Conservation (phyloP, 495 filamentous ascomycete genomes). For the Aspergillus saccharolyticus region DNA sequence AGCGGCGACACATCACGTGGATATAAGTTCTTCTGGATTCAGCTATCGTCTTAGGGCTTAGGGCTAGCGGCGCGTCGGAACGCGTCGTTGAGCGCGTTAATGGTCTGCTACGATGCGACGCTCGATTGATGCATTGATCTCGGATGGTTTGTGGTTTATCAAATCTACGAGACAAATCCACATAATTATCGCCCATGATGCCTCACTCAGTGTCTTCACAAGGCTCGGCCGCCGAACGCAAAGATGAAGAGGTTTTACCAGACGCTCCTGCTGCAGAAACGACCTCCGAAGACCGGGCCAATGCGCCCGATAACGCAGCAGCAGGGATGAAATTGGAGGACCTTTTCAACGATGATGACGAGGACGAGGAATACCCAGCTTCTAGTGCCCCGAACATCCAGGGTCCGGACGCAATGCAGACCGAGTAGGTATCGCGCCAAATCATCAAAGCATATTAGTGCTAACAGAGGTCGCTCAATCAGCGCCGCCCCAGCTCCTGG, state of each 20-base stretch:
- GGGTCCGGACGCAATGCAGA: constrained; percentile 31
- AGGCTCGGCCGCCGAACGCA: constrained; percentile 19
- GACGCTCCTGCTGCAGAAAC: constrained; percentile 30
- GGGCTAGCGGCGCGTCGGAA: constrained; percentile 15
- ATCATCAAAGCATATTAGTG: not conserved
- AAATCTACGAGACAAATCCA: not conserved
- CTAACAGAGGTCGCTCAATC: constrained; percentile 9
- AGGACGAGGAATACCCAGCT: constrained; percentile 71
- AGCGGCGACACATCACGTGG: constrained; percentile 17
- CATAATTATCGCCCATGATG: constrained; percentile 31
- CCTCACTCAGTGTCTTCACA: constrained; percentile 48
- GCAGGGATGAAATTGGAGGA: constrained; percentile 69
- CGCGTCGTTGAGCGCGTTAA: constrained; percentile 28
- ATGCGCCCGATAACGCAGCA: constrained; percentile 24
- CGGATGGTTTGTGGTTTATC: not conserved
- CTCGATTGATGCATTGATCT: not conserved
- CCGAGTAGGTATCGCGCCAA: constrained; percentile 30
- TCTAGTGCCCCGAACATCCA: constrained; percentile 47
- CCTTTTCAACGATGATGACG: constrained; percentile 70
- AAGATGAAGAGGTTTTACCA: constrained; percentile 36
- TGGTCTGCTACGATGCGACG: constrained; percentile 5
- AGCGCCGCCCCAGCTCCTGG: constrained; percentile 23
- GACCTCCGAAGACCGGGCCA: constrained; percentile 16
- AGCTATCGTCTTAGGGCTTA: constrained; percentile 20
- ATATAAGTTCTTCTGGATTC: not conserved